Percentiles rank a stretch among this genome's conserved stretches.
Evolutionary conservation across 176 grass and related monocot genomes (phyloP).

Genomic region (Aegilops sharonensis): DNA sequence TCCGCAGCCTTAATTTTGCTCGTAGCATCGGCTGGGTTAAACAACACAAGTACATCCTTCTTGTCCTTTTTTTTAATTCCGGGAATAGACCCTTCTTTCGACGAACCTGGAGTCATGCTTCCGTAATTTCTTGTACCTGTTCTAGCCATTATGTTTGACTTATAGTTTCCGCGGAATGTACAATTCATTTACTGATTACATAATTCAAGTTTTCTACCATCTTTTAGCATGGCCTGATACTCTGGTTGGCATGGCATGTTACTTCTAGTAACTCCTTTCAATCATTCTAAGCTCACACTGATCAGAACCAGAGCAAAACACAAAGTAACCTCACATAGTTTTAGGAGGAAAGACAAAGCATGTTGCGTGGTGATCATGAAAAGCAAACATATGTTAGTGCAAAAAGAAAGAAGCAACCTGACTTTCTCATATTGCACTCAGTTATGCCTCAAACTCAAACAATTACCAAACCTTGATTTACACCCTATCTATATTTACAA

Average conservation of each 20-base stretch:
- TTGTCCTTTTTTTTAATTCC: neutral
- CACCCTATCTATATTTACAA: slow-evolving; percentile 50
- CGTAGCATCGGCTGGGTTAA: neutral
- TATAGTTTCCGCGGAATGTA: neutral
- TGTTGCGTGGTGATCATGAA: neutral
- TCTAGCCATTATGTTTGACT: neutral
- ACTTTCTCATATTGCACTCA: neutral
- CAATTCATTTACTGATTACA: neutral
- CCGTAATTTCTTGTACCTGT: neutral
- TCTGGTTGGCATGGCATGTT: neutral
- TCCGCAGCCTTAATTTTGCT: neutral
- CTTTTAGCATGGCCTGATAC: neutral
- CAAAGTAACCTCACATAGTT: neutral
- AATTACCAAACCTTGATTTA: slow-evolving; percentile 19
- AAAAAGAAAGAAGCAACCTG: neutral
- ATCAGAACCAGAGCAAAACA: neutral
- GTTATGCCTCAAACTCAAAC: slow-evolving; percentile 17
- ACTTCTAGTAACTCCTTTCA: neutral
- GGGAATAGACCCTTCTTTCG: neutral
- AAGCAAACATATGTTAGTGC: neutral
- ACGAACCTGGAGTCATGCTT: neutral
- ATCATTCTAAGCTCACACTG: neutral
- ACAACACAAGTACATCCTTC: neutral
- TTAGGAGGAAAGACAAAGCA: neutral
- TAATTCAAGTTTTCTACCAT: neutral